These are phyloP conservation scores for Talaromyces sp. DNA, from an alignment of 2,329 filamentous ascomycete species.

Conservation along the genomic window DNA sequence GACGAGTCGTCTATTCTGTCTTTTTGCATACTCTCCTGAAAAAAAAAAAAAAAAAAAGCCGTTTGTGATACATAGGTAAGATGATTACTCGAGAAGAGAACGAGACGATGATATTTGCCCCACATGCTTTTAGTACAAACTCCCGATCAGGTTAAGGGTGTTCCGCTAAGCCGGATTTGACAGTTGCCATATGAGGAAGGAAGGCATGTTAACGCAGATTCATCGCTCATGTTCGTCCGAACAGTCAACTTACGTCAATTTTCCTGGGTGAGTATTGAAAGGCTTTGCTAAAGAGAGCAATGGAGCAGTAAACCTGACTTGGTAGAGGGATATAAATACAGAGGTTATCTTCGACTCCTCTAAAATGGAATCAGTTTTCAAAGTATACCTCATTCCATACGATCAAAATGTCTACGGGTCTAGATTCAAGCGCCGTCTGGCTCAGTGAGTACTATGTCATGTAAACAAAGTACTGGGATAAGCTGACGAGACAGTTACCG, in stretches of 20 bases:
- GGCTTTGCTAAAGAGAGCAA: background rate
- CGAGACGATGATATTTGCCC: background rate
- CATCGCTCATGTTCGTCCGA: background rate
- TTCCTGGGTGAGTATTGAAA: background rate
- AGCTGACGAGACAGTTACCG: conserved; percentile 39
- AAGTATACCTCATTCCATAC: background rate
- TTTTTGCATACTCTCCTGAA: background rate
- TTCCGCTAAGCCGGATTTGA: background rate
- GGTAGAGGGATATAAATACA: background rate
- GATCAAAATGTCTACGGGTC: conserved; percentile 12
- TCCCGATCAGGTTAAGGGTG: background rate
- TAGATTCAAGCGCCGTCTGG: conserved; percentile 32
- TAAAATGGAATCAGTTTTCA: background rate
- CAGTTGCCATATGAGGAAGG: conserved; percentile 12
- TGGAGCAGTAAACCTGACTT: background rate
- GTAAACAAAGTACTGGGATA: conserved; percentile 13
- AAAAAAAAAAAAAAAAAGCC: no score
- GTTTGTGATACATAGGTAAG: background rate
- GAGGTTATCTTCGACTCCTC: background rate
- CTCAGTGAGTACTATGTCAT: conserved; percentile 31
- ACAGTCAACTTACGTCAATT: no score
- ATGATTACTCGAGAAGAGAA: background rate
- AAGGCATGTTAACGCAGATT: background rate
- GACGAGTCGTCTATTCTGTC: conserved; percentile 9
- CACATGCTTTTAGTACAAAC: conserved; percentile 13